Base-by-base conservation (phyloP, 129 eudicot genomes). In the Silybum marianum region DNA sequence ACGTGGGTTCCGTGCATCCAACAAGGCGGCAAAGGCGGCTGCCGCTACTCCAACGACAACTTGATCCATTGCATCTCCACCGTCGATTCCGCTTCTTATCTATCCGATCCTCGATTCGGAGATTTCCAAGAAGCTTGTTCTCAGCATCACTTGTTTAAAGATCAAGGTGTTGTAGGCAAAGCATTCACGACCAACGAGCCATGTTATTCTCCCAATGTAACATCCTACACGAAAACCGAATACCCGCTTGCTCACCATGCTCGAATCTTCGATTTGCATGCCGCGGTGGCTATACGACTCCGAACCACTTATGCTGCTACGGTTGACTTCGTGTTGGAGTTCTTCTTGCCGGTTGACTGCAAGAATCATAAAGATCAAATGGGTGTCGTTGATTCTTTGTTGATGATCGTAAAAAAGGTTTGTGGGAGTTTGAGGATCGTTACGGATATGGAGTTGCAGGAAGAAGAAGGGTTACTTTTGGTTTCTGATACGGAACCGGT, bases 231-330 rank as follows among this genome's bases (percentile, higher is more conserved):
- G 84, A 95, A 89, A 80, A 83, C 93, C 0, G 97, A 95, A 26
- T 95, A 95, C 75, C 98, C 98, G 6, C 94, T 95, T 40, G 92
- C 98, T 25, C 98, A 95, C 81, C 88, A 92, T 69, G 97, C 98
- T 9, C 85, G 90, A 62, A 85, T 90, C 93, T 90, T 89, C 74
- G 89, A 90, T 26, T 65, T 95, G 83, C 80, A 85, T 63, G 93
- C 98, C 70, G 94, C 94, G 40, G 98, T 95, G 69, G 98, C 98
- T 36, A 89, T 95, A 74, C 97, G 98, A 42, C 88, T 95, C 16
- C 77, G 98, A 79, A 87, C 93, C 46, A 81, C 83, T 6, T 85
- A 80, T 40, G 88, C 90, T 36, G 87, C 85, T n/a, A 62, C 77
- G 5, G 81, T 89, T 39, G 98, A 95, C 79, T 92, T 90, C 87